Conservation (phyloP, 2,329 filamentous ascomycete species). For the Colletotrichum scovillei region DNA sequence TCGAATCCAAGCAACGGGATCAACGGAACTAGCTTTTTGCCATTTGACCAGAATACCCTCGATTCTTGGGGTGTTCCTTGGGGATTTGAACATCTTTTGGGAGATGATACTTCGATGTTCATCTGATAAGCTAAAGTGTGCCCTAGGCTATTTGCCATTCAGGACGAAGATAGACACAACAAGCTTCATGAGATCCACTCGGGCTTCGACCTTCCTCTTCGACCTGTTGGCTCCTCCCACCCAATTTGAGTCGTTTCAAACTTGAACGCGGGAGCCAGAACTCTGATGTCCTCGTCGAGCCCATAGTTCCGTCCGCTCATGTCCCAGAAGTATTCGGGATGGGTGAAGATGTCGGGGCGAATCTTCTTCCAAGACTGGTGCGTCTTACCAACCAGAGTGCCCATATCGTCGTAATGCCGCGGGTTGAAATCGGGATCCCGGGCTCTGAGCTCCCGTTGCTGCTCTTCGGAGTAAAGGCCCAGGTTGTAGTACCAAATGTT, state of each 20-base stretch:
- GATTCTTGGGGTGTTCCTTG: neutral
- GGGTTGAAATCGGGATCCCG: constrained; percentile 35
- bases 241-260: constrained; percentile 21
- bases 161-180: too few species aligned
- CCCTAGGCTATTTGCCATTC: neutral
- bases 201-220: constrained; percentile 29
- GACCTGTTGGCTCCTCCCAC: constrained; percentile 23
- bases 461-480: constrained; percentile 36
- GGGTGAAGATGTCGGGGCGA: constrained; percentile 29
- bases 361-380: constrained; percentile 15
- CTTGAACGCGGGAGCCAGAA: constrained; percentile 28
- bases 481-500: constrained; percentile 42
- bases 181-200: constrained; percentile 11
- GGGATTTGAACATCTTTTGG: neutral
- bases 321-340: constrained; percentile 27
- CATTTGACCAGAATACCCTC: neutral
- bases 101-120: neutral
- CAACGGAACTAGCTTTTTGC: neutral
- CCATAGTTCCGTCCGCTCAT: constrained; percentile 33
- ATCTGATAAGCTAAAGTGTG: neutral
- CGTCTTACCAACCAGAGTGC: constrained; percentile 21
- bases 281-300: constrained; percentile 20
- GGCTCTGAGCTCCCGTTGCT: constrained; percentile 30
- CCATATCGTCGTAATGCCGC: constrained; percentile 40
- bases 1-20: neutral